Percentiles rank a stretch among this genome's conserved stretches.
phyloP scores from a whole-genome alignment of 2,329 filamentous ascomycete species.

The Aureobasidium uvarum region DNA sequence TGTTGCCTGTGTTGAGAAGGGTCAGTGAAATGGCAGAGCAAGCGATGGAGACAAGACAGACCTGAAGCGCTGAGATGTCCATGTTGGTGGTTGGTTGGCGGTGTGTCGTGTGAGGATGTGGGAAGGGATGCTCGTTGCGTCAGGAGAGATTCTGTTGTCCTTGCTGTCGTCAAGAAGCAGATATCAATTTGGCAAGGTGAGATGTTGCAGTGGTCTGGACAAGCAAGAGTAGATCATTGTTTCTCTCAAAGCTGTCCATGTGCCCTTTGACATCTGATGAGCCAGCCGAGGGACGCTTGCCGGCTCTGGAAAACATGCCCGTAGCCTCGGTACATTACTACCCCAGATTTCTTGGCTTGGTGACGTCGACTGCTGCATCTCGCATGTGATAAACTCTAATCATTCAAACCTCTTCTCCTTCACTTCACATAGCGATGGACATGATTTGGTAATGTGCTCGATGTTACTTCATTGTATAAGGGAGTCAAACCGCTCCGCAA shows the following conservation, averaged over 20 bases:
- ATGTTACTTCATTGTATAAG: background rate
- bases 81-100: conserved; percentile 1
- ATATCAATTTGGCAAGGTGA: background rate
- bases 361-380: background rate
- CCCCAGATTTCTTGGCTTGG: background rate
- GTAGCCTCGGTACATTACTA: conserved; percentile 9
- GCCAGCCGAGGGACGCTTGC: conserved; percentile 7
- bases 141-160: background rate
- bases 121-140: background rate
- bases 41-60: background rate
- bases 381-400: conserved; percentile 11
- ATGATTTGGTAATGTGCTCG: background rate
- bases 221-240: background rate
- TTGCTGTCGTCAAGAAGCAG: background rate
- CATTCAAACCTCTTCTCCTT: background rate
- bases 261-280: conserved; percentile 13
- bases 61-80: conserved; percentile 21
- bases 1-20: conserved; percentile 54
- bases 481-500: too few species aligned
- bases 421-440: background rate
- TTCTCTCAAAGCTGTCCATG: background rate
- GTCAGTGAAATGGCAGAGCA: background rate
- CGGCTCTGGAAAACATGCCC: conserved; percentile 12
- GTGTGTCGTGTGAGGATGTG: conserved; percentile 2
- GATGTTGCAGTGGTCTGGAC: background rate